Evolutionary conservation across 1,139 yeast species (phyloP), one percentile per base, ranked within the genome.

Genomic region (Candida pseudocylindracea): DNA sequence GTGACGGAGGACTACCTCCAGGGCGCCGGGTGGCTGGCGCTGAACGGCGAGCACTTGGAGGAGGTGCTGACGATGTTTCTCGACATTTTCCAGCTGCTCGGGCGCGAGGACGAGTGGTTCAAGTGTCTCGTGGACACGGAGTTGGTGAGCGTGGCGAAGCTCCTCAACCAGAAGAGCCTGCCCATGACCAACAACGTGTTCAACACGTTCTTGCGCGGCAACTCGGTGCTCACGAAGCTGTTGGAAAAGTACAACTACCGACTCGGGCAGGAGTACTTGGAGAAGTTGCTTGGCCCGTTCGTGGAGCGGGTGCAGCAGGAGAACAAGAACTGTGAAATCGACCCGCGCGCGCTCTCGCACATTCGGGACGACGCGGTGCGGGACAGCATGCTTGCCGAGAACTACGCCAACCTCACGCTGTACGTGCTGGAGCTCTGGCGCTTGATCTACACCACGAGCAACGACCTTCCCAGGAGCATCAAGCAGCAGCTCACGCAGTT

Each of bases 141-240:
- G 44, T 54, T 75, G 31, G 51, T 57, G 4, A 49, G 51, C 37
- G 57, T 60, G n/a, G 66, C 60, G 52, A 61, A 40, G 39, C 60
- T 42, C 52, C 60, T 57, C 36, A 49, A 45, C 10, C 43, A 30
- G 12, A 38, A 37, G 29, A 34, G 25, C 42, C 39, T 24, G 25
- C 40, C 45, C 8, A 51, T 54, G 2, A 45, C 49, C 32, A 60
- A 53, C 35, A 63, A 68, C 42, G 64, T 69, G 2, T 68, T 69
- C 47, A 78, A 78, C 42, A 72, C 93, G 0, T 50, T 88, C 13
- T 85, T 88, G 45, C 59, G 96, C 41, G 94, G 95, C 0, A 76
- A 80, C 35, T 72, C 92, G 2, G 60, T 83, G 8, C 60, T 85
- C 38, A 73, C 93, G 0, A 80, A 79, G 46, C 65, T 93, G 0